These are phyloP conservation scores for Solanum tarapatanum DNA, from an alignment of 257 asterid genomes.

Conservation along the genomic window DNA sequence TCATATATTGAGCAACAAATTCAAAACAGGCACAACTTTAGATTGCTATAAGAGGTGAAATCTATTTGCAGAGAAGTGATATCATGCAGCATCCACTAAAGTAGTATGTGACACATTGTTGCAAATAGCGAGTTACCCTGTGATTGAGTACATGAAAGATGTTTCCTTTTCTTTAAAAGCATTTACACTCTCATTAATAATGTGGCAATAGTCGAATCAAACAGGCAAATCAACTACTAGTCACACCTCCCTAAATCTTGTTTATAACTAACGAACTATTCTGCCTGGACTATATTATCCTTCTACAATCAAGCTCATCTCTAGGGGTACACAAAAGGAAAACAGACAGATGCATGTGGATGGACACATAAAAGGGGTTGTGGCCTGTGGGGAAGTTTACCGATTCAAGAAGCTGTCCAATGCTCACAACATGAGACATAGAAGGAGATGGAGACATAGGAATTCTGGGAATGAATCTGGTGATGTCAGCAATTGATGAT, in stretches of 20 bases:
- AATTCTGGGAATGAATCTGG: slow-evolving; percentile 60
- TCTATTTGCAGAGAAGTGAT: neutral
- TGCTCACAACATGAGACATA: slow-evolving; percentile 70
- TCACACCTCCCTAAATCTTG: neutral
- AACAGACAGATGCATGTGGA: neutral
- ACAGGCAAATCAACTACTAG: neutral
- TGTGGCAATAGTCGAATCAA: neutral
- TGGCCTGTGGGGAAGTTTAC: slow-evolving; percentile 19
- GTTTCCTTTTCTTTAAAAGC: neutral
- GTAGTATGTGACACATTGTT: neutral
- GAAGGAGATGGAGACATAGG: slow-evolving; percentile 79
- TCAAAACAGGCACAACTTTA: neutral
- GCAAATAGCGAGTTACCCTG: neutral
- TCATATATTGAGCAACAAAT: too few relatives aligned
- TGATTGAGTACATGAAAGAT: neutral
- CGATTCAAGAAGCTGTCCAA: slow-evolving; percentile 89
- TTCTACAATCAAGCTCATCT: neutral
- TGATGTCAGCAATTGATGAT: slow-evolving; percentile 66
- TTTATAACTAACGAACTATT: neutral
- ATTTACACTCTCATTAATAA: neutral
- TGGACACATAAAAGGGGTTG: neutral
- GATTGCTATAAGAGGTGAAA: neutral
- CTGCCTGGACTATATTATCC: neutral
- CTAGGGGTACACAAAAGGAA: neutral
- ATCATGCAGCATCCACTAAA: neutral